Percentiles rank a stretch among this genome's conserved stretches.
phyloP scores from a whole-genome alignment of 345 rosid species.

The Aegle marmelos region DNA sequence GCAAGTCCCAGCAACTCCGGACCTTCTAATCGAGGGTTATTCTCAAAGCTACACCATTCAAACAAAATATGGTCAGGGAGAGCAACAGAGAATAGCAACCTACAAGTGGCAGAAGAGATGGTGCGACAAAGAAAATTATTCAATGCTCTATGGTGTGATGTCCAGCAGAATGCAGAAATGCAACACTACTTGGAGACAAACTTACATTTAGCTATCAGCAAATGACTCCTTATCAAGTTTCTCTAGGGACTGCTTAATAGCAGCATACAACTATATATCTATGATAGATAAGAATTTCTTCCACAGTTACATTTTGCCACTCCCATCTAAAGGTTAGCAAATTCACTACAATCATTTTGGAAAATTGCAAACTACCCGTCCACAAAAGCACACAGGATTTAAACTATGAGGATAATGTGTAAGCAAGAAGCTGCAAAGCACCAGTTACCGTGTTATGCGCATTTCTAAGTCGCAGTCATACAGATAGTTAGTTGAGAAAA shows the following conservation, averaged over 20 bases:
- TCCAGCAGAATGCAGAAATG: not conserved
- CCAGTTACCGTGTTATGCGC: not conserved
- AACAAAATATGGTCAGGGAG: conserved; percentile 10
- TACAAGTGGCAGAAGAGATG: not conserved
- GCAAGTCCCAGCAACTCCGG: conserved; percentile 91
- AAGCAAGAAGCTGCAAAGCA: not conserved
- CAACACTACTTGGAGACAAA: not conserved
- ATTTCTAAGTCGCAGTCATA: not conserved
- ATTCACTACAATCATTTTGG: not conserved
- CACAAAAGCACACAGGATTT: not conserved
- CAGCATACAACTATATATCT: not conserved
- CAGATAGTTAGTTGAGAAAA: not conserved
- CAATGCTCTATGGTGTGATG: not conserved
- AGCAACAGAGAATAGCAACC: not conserved
- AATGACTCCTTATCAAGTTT: not conserved
- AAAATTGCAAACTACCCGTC: not conserved
- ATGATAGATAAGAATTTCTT: not conserved
- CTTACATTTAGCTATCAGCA: not conserved
- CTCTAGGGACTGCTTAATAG: not conserved
- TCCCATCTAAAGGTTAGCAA: not conserved
- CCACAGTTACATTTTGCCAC: not conserved
- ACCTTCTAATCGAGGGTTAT: conserved; percentile 86
- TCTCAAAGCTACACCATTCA: conserved; percentile 63
- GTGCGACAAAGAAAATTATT: not conserved
- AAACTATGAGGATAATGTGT: not conserved